Evolutionary conservation across 495 filamentous ascomycete species (phyloP).

Genomic region (Cudoniella acicularis): DNA sequence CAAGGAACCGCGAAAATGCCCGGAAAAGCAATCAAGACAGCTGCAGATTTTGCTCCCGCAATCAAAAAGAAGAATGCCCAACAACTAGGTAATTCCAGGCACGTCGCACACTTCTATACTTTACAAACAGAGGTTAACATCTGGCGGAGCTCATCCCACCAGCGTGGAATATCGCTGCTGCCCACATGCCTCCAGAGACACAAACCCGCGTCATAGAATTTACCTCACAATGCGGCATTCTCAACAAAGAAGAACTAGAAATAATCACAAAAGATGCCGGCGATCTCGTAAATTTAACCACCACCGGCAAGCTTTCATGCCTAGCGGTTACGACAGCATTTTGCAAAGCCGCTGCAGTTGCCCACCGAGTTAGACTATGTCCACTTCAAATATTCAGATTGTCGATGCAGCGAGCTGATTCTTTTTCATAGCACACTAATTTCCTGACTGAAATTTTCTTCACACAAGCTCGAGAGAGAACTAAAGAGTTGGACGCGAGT

Average conservation of each 20-base stretch:
- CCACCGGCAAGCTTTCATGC: constrained; percentile 20
- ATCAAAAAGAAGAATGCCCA: constrained; percentile 24
- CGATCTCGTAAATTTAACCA: constrained; percentile 40
- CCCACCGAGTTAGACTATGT: constrained; percentile 50
- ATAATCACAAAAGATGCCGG: constrained; percentile 48
- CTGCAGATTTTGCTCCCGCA: constrained; percentile 23
- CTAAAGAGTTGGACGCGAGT: constrained; percentile 45
- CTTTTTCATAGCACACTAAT: background rate
- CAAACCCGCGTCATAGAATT: constrained; percentile 5
- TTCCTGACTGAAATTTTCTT: constrained; percentile 56
- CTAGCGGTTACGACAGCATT: constrained; percentile 36
- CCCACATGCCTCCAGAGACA: constrained; percentile 24
- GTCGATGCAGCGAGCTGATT: background rate
- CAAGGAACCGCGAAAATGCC: background rate
- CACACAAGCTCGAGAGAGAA: constrained; percentile 41
- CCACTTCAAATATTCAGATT: background rate
- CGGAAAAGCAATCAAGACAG: background rate
- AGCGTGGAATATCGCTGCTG: constrained; percentile 47
- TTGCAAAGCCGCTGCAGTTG: constrained; percentile 47
- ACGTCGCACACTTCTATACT: too few species aligned
- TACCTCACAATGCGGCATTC: constrained; percentile 42
- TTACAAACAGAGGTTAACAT: too few species aligned
- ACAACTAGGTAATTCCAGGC: background rate
- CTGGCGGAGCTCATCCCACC: constrained; percentile 43
- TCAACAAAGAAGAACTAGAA: constrained; percentile 44